These are phyloP conservation scores for Oryza coarctata DNA, from an alignment of 176 grass and related monocot genomes.

Conservation along the genomic window DNA sequence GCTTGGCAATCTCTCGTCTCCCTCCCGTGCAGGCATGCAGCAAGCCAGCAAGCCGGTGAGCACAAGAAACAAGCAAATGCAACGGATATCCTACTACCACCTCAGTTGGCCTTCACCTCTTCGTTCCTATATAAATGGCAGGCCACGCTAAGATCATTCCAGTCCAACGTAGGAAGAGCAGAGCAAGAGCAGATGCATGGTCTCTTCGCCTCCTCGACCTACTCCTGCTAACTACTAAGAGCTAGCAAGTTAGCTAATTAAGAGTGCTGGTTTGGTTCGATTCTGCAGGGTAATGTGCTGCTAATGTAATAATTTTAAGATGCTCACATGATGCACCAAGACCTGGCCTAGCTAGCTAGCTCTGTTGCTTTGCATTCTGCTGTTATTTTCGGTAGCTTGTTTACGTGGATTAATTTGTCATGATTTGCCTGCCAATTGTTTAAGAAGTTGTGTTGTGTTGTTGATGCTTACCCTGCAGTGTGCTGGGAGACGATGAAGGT, in stretches of 20 bases:
- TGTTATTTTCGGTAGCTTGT: neutral
- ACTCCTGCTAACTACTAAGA: neutral
- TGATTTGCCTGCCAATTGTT: neutral
- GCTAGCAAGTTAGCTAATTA: neutral
- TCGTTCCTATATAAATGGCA: slow-evolving; percentile 28
- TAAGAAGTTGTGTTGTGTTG: neutral
- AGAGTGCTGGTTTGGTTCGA: neutral
- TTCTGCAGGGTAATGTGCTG: neutral
- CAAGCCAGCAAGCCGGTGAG: slow-evolving; percentile 26
- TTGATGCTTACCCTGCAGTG: neutral
- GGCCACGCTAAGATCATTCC: slow-evolving; percentile 39
- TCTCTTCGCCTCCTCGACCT: neutral
- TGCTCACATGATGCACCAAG: neutral
- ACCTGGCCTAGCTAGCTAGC: neutral
- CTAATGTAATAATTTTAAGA: neutral
- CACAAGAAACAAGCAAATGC: slow-evolving; percentile 45
- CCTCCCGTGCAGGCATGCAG: slow-evolving; percentile 17
- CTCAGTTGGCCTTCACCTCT: neutral
- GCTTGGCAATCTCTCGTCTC: slow-evolving; percentile 16
- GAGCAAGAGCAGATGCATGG: neutral
- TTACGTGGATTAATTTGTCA: neutral
- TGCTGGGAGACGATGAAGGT: neutral
- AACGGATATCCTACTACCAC: slow-evolving; percentile 35
- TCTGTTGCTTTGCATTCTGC: neutral
- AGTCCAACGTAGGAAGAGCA: neutral